These are phyloP conservation scores for Lactarius akahatsu DNA, from an alignment of 768 basidiomycete genomes.

Conservation along the genomic window DNA sequence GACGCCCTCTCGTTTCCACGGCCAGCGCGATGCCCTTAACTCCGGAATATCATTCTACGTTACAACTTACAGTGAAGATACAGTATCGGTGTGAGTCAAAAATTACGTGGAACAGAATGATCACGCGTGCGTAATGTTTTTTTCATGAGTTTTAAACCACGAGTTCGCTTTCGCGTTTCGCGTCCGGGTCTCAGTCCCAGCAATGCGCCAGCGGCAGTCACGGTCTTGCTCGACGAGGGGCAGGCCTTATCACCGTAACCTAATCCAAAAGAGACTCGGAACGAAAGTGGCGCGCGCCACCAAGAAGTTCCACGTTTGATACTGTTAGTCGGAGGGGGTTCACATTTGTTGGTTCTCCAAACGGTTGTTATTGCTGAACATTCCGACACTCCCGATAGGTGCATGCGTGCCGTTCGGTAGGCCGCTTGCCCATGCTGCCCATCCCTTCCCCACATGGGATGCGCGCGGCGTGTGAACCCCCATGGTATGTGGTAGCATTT, in stretches of 20 bases:
- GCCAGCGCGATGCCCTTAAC: neutral
- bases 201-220: neutral
- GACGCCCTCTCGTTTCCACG: neutral
- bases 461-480: neutral
- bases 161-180: neutral
- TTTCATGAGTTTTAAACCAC: no score
- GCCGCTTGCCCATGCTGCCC: no score
- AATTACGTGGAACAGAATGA: neutral
- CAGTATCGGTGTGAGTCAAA: neutral
- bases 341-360: no score
- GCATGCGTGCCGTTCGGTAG: no score
- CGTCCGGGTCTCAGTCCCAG: neutral
- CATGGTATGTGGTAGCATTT: neutral
- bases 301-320: no score
- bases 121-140: neutral
- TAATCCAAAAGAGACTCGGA: neutral
- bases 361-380: no score
- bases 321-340: no score
- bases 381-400: no score
- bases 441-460: neutral
- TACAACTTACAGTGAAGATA: neutral
- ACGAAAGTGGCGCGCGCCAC: neutral
- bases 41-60: neutral
- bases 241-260: neutral
- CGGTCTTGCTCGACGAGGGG: no score